These are phyloP conservation scores for Cryphonectria carpinicola DNA, from an alignment of 2,329 filamentous ascomycete genomes.

Conservation along the genomic window DNA sequence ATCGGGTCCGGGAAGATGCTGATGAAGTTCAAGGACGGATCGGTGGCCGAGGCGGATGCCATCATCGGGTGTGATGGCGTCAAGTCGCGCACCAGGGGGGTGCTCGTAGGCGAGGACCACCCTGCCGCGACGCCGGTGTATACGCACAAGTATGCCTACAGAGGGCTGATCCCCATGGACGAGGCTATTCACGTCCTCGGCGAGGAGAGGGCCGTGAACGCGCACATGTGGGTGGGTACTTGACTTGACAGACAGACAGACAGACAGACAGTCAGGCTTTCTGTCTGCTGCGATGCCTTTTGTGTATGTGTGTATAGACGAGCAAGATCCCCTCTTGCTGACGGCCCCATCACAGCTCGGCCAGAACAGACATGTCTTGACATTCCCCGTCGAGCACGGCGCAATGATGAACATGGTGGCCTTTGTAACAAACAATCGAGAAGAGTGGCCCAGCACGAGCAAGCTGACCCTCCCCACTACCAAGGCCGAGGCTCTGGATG, in stretches of 20 bases:
- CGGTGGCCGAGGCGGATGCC: slow-evolving; percentile 36
- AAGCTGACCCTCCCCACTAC: slow-evolving; percentile 35
- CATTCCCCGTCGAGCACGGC: slow-evolving; percentile 62
- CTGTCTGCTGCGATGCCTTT: not conserved
- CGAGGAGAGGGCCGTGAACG: slow-evolving; percentile 36
- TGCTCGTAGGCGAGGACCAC: slow-evolving; percentile 51
- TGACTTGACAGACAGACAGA: not conserved
- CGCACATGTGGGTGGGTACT: slow-evolving; percentile 34
- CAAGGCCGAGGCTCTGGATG: slow-evolving; percentile 39
- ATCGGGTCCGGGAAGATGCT: slow-evolving; percentile 24
- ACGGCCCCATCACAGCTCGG: slow-evolving; percentile 42
- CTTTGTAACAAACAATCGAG: slow-evolving; percentile 37
- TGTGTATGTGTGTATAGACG: not conserved
- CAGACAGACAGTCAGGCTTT: not conserved
- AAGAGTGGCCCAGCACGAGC: slow-evolving; percentile 37
- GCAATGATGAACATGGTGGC: slow-evolving; percentile 58
- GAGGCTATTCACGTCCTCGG: slow-evolving; percentile 56
- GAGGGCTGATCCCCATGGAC: slow-evolving; percentile 53
- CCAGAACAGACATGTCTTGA: slow-evolving; percentile 60
- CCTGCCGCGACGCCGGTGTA: slow-evolving; percentile 50
- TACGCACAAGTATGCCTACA: slow-evolving; percentile 61
- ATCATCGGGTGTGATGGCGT: slow-evolving; percentile 65
- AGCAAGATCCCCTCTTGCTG: not conserved
- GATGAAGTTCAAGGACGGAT: slow-evolving; percentile 35
- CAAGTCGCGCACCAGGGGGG: slow-evolving; percentile 56